Evolutionary conservation across 108 stramenopile species (phyloP), one percentile per base, ranked within the genome.

Genomic region (Cyclotella sp.): DNA sequence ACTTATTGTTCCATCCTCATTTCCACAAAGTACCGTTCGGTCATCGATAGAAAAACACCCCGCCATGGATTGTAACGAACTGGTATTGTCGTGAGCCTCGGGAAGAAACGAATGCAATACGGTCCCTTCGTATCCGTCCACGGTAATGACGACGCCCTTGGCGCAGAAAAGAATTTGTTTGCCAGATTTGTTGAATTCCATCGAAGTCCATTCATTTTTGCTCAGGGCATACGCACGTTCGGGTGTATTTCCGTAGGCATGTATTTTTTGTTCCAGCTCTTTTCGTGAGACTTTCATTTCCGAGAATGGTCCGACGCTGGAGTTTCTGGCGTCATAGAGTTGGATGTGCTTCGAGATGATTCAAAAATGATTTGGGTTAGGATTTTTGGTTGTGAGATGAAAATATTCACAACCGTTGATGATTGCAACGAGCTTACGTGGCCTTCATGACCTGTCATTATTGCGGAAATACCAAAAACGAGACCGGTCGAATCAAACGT

Each of bases 291-390:
- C 78, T 70, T 91, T 87, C 76, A 93, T 80, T 82, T 93, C 94
- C 9, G 91, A 80, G 71, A 95, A 95, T 1, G 92, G 90, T 14
- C 93, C 93, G 27, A 82, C 87, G 26, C 70, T 67, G 54, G 86
- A 89, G 70, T 95, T 93, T 41, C 94, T 66, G 15, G 90, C 90
- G 70, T 95, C 94, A 63, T 89, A 95, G 46, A 95, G 74, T 79
- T 95, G 89, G 40, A 95, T 82, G 41, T 88, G 76, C 84, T 90
- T 51, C 29, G 28, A 58, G 47, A 26, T 49, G 18, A 49, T 49
- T 49, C 26, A 70, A 52, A 44, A 69, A 5, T 19, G 16, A 59
- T 34, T 34, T 34, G 6, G n/a, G n/a, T n/a, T n/a, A n/a, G 30
- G 2, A 27, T 21, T 19, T 11, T 0, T 16, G 45, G 26, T 26